Conservation (phyloP, 202 grass and related monocot species). For the Panicum hallii region DNA sequence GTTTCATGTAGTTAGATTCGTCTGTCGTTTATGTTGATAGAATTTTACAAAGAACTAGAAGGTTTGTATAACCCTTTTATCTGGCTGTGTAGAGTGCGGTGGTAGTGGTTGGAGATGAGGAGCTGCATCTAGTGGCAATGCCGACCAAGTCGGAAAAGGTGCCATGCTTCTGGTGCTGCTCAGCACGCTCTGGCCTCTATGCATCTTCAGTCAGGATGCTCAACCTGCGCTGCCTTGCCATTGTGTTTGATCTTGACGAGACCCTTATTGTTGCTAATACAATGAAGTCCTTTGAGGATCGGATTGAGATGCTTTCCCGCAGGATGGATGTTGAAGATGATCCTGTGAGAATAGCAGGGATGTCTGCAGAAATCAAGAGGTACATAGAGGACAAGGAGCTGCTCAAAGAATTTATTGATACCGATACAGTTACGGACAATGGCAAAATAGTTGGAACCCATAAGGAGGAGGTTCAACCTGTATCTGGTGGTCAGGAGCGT, state of each 20-base stretch:
- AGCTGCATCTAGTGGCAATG: constrained; percentile 96
- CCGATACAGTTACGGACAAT: constrained; percentile 64
- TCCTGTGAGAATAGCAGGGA: constrained; percentile 70
- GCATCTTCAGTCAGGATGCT: constrained; percentile 81
- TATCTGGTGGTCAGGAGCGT: constrained; percentile 59
- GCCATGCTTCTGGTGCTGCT: constrained; percentile 95
- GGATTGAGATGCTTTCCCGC: constrained; percentile 73
- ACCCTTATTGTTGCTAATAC: constrained; percentile 98
- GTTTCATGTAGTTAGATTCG: constrained; percentile 10
- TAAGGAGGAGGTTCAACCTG: constrained; percentile 69
- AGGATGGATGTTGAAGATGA: constrained; percentile 83
- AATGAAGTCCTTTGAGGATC: constrained; percentile 90
- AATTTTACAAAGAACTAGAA: not conserved
- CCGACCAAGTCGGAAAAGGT: constrained; percentile 74
- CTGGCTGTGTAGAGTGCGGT: constrained; percentile 75
- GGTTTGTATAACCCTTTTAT: not conserved
- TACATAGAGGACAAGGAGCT: constrained; percentile 89
- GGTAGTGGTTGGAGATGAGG: constrained; percentile 76
- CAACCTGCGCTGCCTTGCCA: constrained; percentile 83
- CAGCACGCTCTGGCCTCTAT: constrained; percentile 75
- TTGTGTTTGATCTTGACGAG: constrained; percentile 97
- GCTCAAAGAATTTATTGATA: constrained; percentile 88
- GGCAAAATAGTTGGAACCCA: constrained; percentile 66
- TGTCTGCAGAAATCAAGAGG: constrained; percentile 94
- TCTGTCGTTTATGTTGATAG: constrained; percentile 11